A percentile compares a stretch with the other conserved stretches of the same genome.
Conservation (phyloP, 1,284 basidiomycete genomes). For the Boletellus sp. region DNA sequence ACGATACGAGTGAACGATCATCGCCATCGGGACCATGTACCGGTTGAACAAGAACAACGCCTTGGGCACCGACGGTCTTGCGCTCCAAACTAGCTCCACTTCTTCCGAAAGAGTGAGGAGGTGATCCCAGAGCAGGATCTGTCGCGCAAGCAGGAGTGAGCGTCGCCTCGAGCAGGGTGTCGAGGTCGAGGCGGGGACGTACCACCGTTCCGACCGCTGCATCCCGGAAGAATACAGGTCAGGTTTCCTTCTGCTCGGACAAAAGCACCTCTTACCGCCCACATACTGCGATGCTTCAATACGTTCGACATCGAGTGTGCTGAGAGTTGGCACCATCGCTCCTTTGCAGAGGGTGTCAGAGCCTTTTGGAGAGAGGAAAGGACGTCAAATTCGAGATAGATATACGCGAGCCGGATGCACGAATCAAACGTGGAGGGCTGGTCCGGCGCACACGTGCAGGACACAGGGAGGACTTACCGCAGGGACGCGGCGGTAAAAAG, state of each 20-base stretch:
- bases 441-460: conserved; percentile 7
- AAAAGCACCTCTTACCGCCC: conserved; percentile 29
- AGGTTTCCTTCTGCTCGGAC: no score
- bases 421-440: conserved; percentile 3
- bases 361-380: background rate
- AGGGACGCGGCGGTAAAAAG: background rate
- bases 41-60: conserved; percentile 45
- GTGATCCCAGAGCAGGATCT: conserved; percentile 51
- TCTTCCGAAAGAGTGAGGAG: conserved; percentile 45
- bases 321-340: conserved; percentile 10
- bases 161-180: background rate
- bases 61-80: conserved; percentile 40
- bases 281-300: conserved; percentile 25
- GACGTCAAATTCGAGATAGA: background rate
- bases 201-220: conserved; percentile 28
- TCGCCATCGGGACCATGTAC: conserved; percentile 41
- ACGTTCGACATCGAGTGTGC: background rate
- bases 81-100: conserved; percentile 44
- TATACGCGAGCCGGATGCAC: background rate
- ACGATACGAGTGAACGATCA: conserved; percentile 41
- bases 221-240: background rate
- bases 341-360: no score
- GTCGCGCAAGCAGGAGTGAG: background rate
- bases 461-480: background rate
- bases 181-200: conserved; percentile 1